Evolutionary conservation across 371 early-diverging fungal species (phyloP).

Genomic region (Batkoa obscura): DNA sequence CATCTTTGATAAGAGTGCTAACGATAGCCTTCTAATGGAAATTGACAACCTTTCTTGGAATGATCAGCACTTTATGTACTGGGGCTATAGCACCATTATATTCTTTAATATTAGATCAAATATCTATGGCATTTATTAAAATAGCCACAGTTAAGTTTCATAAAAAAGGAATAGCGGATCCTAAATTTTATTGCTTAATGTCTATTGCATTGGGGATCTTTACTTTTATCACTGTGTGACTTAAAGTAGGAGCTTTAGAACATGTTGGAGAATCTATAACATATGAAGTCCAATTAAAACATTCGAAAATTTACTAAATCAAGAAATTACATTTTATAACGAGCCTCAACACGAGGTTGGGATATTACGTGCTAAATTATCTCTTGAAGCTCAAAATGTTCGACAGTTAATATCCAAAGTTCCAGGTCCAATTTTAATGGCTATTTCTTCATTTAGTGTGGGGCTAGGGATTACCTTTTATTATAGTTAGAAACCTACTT

Average conservation of each 20-base stretch:
- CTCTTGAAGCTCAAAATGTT: constrained; percentile 51
- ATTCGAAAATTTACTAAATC: constrained; percentile 40
- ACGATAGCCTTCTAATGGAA: constrained; percentile 7
- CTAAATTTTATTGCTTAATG: constrained; percentile 53
- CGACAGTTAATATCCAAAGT: constrained; percentile 20
- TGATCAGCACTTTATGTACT: constrained; percentile 23
- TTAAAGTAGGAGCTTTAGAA: constrained; percentile 20
- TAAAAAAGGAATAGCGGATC: constrained; percentile 26
- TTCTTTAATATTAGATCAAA: constrained; percentile 24
- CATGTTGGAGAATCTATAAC: constrained; percentile 32
- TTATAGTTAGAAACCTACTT: constrained; percentile 43
- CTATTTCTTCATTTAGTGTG: constrained; percentile 14
- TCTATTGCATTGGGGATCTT: constrained; percentile 38
- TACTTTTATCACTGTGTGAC: constrained; percentile 21
- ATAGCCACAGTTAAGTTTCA: constrained; percentile 9
- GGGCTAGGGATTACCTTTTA: constrained; percentile 26
- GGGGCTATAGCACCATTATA: constrained; percentile 29
- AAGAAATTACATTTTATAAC: constrained; percentile 79
- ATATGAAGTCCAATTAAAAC: constrained; percentile 27
- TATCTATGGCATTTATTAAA: constrained; percentile 16
- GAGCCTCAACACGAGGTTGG: constrained; percentile 56
- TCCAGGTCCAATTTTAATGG: constrained; percentile 9
- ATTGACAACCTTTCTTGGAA: constrained; percentile 13
- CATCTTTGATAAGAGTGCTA: constrained; percentile 10
- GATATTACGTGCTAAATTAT: constrained; percentile 56